Base-by-base conservation (phyloP, 2,329 filamentous ascomycete genomes). In the Sphaerostilbella broomeana region DNA sequence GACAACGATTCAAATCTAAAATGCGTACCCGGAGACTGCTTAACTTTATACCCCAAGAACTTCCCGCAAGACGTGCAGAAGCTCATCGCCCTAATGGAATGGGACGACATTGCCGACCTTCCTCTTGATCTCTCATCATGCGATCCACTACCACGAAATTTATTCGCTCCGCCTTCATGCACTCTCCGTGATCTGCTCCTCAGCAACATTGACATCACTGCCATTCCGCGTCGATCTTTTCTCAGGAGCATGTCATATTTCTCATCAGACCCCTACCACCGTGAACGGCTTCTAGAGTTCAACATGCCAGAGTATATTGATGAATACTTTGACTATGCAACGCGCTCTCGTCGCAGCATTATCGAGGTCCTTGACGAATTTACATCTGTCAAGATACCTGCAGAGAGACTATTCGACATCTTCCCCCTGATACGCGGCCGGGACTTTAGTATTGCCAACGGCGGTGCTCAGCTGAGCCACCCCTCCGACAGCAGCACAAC, bases 261-360 rank as follows among this genome's bases (percentile, higher is more conserved):
- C 53, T 84, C 87, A 2, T 63, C 68, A 1, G 76, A 94, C 51
- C 58, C 67, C 2, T 78, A 79, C 52, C 90, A 98, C 53, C 79
- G 78, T 51, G 84, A 92, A 45, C 79, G 90, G 2, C 74, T 98
- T 0, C 62, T 83, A 7, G 92, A 98, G 56, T 92, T 98, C 52
- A 81, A 80, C 2, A 76, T 84, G 51, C 79, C 86, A 0, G 75
- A 84, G 31, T 86, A 82, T 51, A 77, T 90, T 5, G 88, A 97
- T 51, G 92, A 98, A 51, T 81, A 95, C 40, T 97, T 86, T 65
- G 90, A 98, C 63, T 98, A 98, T 57, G 92, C 92, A 1, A 89
- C 89, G 0, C 80, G 92, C 7, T 86, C 90, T 1, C 81, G 88
- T 22, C 81, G 92, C 22, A 94, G 85, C 43, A 95, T 97, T 42